Evolutionary conservation across 768 basidiomycete species (phyloP).

Genomic region (Pisolithus microcarpus): DNA sequence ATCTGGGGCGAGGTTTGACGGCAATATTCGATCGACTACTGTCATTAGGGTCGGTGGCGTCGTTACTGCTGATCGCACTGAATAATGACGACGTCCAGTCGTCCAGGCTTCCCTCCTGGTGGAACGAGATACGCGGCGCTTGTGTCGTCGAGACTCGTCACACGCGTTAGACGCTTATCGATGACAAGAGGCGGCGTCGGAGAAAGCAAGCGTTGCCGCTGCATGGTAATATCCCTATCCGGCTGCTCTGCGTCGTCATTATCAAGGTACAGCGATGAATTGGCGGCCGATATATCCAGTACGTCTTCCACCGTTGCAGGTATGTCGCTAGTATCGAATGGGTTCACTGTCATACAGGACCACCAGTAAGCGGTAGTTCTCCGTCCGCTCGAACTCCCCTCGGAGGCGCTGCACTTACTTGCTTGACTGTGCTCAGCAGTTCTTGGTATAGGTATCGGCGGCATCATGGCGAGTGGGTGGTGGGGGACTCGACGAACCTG

Average conservation of each 20-base stretch:
- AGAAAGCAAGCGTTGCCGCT: slow-evolving; percentile 5
- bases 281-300: slow-evolving; percentile 18
- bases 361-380: background rate
- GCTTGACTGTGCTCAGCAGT: slow-evolving; percentile 6
- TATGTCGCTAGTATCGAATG: slow-evolving; percentile 4
- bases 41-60: background rate
- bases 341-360: background rate
- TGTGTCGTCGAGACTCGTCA: slow-evolving; percentile 11
- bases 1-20: slow-evolving; percentile 11
- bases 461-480: slow-evolving; percentile 15
- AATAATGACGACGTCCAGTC: slow-evolving; percentile 51
- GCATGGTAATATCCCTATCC: slow-evolving; percentile 2
- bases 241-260: slow-evolving; percentile 4
- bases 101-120: slow-evolving; percentile 41
- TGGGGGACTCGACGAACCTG: background rate
- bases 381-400: background rate
- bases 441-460: slow-evolving; percentile 8
- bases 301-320: slow-evolving; percentile 21
- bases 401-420: background rate
- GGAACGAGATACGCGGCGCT: slow-evolving; percentile 52
- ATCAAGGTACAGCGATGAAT: slow-evolving; percentile 14
- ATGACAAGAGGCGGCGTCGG: slow-evolving; percentile 29
- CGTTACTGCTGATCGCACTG: slow-evolving; percentile 37
- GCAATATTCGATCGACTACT: background rate
- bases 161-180: slow-evolving; percentile 13